Percentiles rank a stretch among this genome's conserved stretches.
phyloP scores from a whole-genome alignment of 179 eudicot species.

The Nepenthes alata region DNA sequence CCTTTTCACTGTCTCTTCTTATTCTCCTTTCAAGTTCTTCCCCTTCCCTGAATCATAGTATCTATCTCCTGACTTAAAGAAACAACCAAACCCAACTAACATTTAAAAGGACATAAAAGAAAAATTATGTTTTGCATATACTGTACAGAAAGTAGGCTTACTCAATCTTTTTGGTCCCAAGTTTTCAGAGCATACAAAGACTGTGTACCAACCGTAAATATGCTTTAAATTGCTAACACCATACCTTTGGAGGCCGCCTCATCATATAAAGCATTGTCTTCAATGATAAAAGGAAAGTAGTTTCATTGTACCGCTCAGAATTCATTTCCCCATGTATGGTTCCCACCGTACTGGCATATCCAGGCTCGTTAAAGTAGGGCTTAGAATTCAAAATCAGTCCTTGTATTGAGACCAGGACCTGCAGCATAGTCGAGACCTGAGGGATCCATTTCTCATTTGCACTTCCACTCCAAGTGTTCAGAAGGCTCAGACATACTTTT shows the following conservation, averaged over 20 bases:
- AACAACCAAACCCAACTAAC: no score
- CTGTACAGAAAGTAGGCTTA: no score
- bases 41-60: no score
- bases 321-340: conserved; percentile 18
- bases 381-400: conserved; percentile 65
- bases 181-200: not conserved
- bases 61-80: no score
- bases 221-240: not conserved
- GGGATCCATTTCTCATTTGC: conserved; percentile 58
- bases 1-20: no score
- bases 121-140: no score
- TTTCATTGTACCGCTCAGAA: conserved; percentile 44
- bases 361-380: conserved; percentile 80
- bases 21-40: no score
- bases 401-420: conserved; percentile 77
- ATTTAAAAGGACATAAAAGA: no score
- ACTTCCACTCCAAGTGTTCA: conserved; percentile 66
- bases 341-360: conserved; percentile 26
- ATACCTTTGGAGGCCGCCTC: conserved; percentile 72
- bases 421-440: conserved; percentile 57
- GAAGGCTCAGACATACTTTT: conserved; percentile 80
- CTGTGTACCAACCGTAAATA: not conserved
- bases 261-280: conserved; percentile 63
- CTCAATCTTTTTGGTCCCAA: no score
- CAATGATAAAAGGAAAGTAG: conserved; percentile 34